Base-by-base conservation (phyloP, 257 asterid genomes). In the Primulina tabacum region DNA sequence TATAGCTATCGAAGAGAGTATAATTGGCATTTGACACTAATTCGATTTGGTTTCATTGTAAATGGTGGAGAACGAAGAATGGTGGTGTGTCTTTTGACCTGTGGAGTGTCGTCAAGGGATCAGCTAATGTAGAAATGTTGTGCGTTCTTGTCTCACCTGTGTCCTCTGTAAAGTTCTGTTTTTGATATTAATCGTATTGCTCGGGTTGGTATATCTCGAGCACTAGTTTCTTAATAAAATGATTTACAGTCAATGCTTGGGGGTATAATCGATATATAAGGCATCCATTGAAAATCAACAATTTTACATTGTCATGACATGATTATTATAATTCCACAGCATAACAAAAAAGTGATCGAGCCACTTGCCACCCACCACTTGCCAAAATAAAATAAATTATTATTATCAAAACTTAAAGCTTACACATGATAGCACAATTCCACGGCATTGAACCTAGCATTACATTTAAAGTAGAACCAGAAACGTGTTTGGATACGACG, bases 1-100 rank as follows among this genome's bases (percentile, higher is more conserved):
- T 65, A 65, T 70, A 32, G 70, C 26, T 76, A 80, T 78, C 78
- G 26, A 78, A 84, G 82, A 72, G 82, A 72, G 76, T 38, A 17
- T 68, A 71, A 3, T 38, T 38, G 71, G 60, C 73, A 10, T 38
- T 10, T 8, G 50, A 38, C 50, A 38, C 2, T 9, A 9, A 10
- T 8, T 8, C 50, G 16, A 10, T 10, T 38, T 10, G 2, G 14
- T 9, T 38, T 3, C 9, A 38, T 30, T 40, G 66, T 24, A 71
- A 16, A 35, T 37, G 73, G 57, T 18, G 69, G 65, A 35, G 69
- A 57, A 72, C 35, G 63, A 68, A 8, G 4, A 66, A 26, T 58
- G 30, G 63, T 57, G 24, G 26, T 71, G 47, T 38, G 12, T 52
- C 10, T 47, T 58, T 58, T 67, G 56, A 62, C 65, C 60, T 34